Base-by-base conservation (phyloP, 768 basidiomycete species). In the Lenzites betulinus region DNA sequence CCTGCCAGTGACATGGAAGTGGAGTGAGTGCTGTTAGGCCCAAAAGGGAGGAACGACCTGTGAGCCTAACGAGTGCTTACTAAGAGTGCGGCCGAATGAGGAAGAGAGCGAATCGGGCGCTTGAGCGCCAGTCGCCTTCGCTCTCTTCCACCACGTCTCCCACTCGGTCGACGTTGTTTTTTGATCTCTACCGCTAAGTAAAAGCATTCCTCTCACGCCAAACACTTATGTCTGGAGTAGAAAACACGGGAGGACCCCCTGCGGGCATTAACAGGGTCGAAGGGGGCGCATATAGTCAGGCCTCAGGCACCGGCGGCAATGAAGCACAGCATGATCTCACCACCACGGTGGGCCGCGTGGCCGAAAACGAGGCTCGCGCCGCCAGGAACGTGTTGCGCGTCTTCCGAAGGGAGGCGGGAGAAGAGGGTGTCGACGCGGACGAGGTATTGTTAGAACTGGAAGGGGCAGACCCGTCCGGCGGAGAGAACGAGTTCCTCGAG, bases 121-220 rank as follows among this genome's bases (percentile, higher is more conserved):
- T 53, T 36, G 38, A 33, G 30, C 51, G 38, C 51, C 23, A 16
- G 35, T n/a, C 15, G 3, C 36, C 26, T 25, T 53, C 22, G 42
- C 51, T 53, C 49, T 50, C 49, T 50, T 50, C 49, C 49, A n/a
- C 33, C 49, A 15, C 38, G 38, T 39, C 11, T 18, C 38, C 49
- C 30, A 26, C 20, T 23, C 20, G 30, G 36, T 22, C n/a, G 20
- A 53, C 22, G 22, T 35, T 41, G n/a, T 22, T 41, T 53, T 53
- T 23, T 53, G 42, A 41, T 15, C 18, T 33, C 51, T 53, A 15
- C 18, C 15, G 30, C 7, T n/a, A 39, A 41, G 11, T 53, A 33
- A 33, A 33, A 15, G 38, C 18, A 13, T 39, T 39, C 38, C 13
- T 39, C 38, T 39, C 18, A 39, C 38, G 38, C 38, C 18, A 39